Base-by-base conservation (phyloP, 192 early-diverging fungal species). In the Phycomyces nitens region DNA sequence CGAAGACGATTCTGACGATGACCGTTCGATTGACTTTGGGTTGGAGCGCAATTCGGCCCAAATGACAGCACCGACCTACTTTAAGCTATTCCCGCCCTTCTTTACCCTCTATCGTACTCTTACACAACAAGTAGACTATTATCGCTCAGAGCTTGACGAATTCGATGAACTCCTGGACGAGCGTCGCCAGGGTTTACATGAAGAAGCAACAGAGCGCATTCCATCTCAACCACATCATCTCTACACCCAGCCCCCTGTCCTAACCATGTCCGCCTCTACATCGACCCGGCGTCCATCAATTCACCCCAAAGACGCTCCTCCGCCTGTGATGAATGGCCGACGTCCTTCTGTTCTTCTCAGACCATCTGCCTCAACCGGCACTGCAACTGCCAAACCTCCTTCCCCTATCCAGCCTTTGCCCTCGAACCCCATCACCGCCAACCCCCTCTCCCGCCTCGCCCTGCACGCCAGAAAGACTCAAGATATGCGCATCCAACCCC, bases 41-140 rank as follows among this genome's bases (percentile, higher is more conserved):
- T 56, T 59, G 10, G 72, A 81, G 2, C 58, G 29, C 29, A 34
- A 34, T 34, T 34, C 29, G 7, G 7, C 29, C 7, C 29, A 63
- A 3, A 62, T 72, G 22, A 56, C 62, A 24, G 62, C 56, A 3
- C 60, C 67, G 2, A 68, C 69, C 5, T 66, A 67, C 5, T 85
- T 82, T 57, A 80, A 77, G 55, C 75, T 74, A 6, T 83, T 77
- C 56, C 84, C 83, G 2, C 85, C 82, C 0, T 78, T 92, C 40
- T 86, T 88, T 65, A 88, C 87, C 1, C 80, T 86, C 39, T 68
- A 89, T 26, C 69, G 76, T 47, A 83, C 82, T 4, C 64, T 92
- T 29, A 82, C 83, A 4, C 76, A 82, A 43, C 88, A 90, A 70
- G 79, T 90, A 41, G 85, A 83, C 47, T 82, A 82, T 53, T 83